phyloP scores from a whole-genome alignment of 2,329 filamentous ascomycete genomes.

The Trichoderma atroviride region DNA sequence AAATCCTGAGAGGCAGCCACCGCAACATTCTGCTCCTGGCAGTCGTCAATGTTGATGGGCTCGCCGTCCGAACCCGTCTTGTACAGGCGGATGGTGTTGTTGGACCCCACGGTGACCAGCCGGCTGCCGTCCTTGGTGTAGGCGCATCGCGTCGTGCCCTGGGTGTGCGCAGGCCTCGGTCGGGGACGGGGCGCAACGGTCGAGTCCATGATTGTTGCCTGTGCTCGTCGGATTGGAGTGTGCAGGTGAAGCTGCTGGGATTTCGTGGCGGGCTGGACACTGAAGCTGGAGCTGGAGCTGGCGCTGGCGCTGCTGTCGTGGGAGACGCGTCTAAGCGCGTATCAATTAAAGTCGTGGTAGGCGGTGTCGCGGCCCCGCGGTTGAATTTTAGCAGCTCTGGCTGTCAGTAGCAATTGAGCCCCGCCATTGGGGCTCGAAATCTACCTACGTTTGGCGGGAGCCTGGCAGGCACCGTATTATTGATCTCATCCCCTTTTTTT shows the following conservation, averaged over 20 bases:
- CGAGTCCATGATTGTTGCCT: slow-evolving; percentile 38
- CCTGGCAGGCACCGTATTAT: neutral
- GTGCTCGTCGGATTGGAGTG: neutral
- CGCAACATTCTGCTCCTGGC: slow-evolving; percentile 80
- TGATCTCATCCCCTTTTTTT: neutral
- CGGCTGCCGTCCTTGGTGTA: slow-evolving; percentile 89
- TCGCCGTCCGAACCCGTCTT: slow-evolving; percentile 90
- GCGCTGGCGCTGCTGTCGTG: neutral
- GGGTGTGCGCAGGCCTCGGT: slow-evolving; percentile 74
- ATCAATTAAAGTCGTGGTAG: slow-evolving; percentile 40
- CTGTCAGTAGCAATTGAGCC: neutral
- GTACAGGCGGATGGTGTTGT: slow-evolving; percentile 92
- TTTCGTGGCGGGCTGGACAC: neutral
- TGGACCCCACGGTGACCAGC: slow-evolving; percentile 87
- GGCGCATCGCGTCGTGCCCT: slow-evolving; percentile 81
- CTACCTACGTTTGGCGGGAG: neutral
- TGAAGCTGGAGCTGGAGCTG: neutral
- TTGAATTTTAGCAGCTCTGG: slow-evolving; percentile 4
- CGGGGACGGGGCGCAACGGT: slow-evolving; percentile 51
- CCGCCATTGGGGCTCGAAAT: slow-evolving; percentile 13
- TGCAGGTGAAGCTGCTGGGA: neutral
- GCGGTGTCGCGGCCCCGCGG: slow-evolving; percentile 35
- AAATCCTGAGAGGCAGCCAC: slow-evolving; percentile 77
- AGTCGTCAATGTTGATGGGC: slow-evolving; percentile 88
- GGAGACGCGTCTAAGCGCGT: slow-evolving; percentile 48